Evolutionary conservation across 2,329 filamentous ascomycete species (phyloP).

Genomic region (Colletotrichum cuscutae): DNA sequence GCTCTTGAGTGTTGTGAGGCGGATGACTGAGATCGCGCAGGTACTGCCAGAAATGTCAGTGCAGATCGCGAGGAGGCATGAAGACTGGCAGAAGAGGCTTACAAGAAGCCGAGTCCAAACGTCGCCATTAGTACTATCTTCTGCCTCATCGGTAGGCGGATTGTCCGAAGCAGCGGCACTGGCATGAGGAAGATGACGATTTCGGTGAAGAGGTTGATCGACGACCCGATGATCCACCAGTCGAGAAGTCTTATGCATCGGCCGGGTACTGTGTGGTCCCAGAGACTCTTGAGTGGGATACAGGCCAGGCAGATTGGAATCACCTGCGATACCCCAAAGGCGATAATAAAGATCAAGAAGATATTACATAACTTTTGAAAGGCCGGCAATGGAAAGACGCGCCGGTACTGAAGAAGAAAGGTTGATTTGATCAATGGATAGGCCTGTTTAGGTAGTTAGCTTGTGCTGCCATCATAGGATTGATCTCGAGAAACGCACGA

Average conservation of each 20-base stretch:
- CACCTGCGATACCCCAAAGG: conserved; percentile 42
- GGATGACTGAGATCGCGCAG: conserved; percentile 41
- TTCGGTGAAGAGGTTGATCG: conserved; percentile 42
- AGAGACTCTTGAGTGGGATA: conserved; percentile 40
- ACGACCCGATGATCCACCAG: conserved; percentile 42
- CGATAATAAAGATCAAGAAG: conserved; percentile 40
- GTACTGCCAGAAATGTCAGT: conserved; percentile 32
- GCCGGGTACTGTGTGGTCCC: conserved; percentile 36
- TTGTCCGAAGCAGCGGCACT: conserved; percentile 36
- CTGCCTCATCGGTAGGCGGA: conserved; percentile 36
- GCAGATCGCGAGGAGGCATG: too few species aligned
- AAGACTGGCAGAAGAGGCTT: neutral
- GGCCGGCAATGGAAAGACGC: conserved; percentile 44
- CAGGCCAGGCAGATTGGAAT: conserved; percentile 42
- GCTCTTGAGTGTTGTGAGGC: conserved; percentile 44
- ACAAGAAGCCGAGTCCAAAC: conserved; percentile 43
- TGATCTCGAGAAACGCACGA: neutral
- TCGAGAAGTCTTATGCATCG: conserved; percentile 40
- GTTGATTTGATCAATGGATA: conserved; percentile 43
- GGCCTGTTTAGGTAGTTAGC: conserved; percentile 6
- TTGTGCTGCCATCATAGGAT: neutral
- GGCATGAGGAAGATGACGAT: conserved; percentile 40
- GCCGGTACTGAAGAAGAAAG: conserved; percentile 50
- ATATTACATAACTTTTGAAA: conserved; percentile 39
- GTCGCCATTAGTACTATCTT: conserved; percentile 37